Percentiles rank a stretch among this genome's conserved stretches.
These are phyloP conservation scores for Pyronema domesticum DNA, from an alignment of 495 filamentous ascomycete genomes.

Conservation along the genomic window DNA sequence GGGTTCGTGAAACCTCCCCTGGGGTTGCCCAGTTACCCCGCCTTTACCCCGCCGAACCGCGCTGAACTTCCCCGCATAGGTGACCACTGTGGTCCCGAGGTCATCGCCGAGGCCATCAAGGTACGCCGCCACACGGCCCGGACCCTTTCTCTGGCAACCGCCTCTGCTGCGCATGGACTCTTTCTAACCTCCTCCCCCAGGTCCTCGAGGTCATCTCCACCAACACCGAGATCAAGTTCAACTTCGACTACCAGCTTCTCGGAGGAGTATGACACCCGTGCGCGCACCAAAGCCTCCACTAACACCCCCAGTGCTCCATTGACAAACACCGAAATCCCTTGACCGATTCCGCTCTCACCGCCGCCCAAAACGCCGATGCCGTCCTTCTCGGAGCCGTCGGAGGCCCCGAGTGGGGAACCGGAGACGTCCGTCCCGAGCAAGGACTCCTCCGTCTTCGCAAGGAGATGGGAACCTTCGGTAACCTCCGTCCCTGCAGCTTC, in stretches of 20 bases:
- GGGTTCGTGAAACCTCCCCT: slow-evolving; percentile 3
- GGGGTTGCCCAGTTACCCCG: background rate
- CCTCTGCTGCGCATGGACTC: background rate
- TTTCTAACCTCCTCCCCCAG: slow-evolving; percentile 26
- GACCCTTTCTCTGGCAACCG: background rate
- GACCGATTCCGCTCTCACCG: slow-evolving; percentile 66
- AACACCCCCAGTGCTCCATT: slow-evolving; percentile 54
- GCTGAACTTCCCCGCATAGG: slow-evolving; percentile 27
- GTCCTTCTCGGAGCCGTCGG: slow-evolving; percentile 90
- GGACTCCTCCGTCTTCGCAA: slow-evolving; percentile 86
- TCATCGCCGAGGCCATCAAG: slow-evolving; percentile 30
- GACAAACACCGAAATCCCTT: slow-evolving; percentile 60
- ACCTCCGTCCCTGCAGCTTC: slow-evolving; percentile 95
- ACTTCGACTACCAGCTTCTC: slow-evolving; percentile 80
- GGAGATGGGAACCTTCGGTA: slow-evolving; percentile 85
- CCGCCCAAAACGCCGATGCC: slow-evolving; percentile 79
- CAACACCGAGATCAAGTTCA: slow-evolving; percentile 56
- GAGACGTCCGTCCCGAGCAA: slow-evolving; percentile 79
- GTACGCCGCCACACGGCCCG: background rate
- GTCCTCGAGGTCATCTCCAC: slow-evolving; percentile 60
- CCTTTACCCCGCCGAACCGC: background rate
- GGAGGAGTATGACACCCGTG: slow-evolving; percentile 53
- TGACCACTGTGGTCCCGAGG: slow-evolving; percentile 93
- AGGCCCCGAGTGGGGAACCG: slow-evolving; percentile 93
- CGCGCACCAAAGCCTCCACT: background rate